Percentiles rank a stretch among this genome's conserved stretches.
These are phyloP conservation scores for Penicillium flavigenum DNA, from an alignment of 495 filamentous ascomycete genomes.

Conservation along the genomic window DNA sequence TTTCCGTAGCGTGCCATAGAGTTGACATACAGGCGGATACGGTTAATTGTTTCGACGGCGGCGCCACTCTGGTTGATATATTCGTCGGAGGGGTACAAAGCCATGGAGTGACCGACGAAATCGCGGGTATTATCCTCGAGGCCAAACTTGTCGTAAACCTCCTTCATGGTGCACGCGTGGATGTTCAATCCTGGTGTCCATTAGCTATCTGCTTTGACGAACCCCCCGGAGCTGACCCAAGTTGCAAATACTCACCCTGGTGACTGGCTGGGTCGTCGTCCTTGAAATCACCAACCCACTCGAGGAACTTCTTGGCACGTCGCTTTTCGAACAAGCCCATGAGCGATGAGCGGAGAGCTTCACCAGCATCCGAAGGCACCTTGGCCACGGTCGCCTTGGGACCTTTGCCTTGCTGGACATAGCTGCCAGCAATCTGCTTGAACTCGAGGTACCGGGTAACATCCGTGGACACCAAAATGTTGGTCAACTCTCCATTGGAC, in stretches of 20 bases:
- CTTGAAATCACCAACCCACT: conserved; percentile 93
- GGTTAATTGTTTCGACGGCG: conserved; percentile 84
- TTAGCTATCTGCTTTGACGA: conserved; percentile 21
- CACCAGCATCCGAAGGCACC: conserved; percentile 89
- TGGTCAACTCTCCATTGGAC: conserved; percentile 97
- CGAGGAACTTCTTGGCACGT: conserved; percentile 92
- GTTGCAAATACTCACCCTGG: conserved; percentile 60
- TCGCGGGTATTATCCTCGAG: conserved; percentile 90
- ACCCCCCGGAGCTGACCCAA: background rate
- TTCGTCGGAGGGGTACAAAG: conserved; percentile 83
- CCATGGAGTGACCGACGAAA: conserved; percentile 98
- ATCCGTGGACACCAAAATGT: conserved; percentile 94
- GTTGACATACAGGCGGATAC: conserved; percentile 95
- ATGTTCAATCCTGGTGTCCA: conserved; percentile 73
- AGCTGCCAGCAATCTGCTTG: conserved; percentile 97
- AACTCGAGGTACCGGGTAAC: conserved; percentile 98
- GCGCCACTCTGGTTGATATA: conserved; percentile 72
- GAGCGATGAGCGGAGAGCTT: conserved; percentile 87
- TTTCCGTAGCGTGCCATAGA: conserved; percentile 98
- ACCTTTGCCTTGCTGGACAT: conserved; percentile 83
- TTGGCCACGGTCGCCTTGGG: conserved; percentile 88
- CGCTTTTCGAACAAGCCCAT: conserved; percentile 99
- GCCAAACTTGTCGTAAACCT: conserved; percentile 96
- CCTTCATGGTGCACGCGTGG: conserved; percentile 79
- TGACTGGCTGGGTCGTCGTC: conserved; percentile 79